A percentile compares a stretch with the other conserved stretches of the same genome.
Evolutionary conservation across 768 basidiomycete species (phyloP).

Genomic region (Gymnopilus junonius): DNA sequence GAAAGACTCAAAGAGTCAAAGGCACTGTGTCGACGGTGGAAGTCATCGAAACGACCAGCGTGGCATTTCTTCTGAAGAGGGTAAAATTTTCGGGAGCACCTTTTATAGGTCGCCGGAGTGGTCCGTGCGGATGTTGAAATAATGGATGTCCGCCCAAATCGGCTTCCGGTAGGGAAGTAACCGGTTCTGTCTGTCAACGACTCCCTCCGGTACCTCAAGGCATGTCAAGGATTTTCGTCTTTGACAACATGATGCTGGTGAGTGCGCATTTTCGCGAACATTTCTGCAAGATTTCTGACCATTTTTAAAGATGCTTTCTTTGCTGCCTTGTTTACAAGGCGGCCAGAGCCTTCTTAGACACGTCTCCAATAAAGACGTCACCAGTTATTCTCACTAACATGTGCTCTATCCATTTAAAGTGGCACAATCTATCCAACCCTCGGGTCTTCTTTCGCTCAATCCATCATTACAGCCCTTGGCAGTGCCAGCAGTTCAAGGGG

Average conservation of each 20-base stretch:
- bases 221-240: no score
- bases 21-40: slow-evolving; percentile 53
- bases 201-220: background rate
- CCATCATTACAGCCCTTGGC: background rate
- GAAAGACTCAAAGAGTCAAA: slow-evolving; percentile 41
- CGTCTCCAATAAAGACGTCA: slow-evolving; percentile 2
- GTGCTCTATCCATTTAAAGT: slow-evolving; percentile 1
- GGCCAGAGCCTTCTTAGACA: background rate
- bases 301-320: background rate
- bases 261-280: background rate
- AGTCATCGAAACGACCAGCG: slow-evolving; percentile 45
- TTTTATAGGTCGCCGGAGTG: slow-evolving; percentile 26
- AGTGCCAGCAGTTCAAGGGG: background rate
- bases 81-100: slow-evolving; percentile 3
- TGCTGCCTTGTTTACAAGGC: background rate
- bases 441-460: slow-evolving; percentile 2
- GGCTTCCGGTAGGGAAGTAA: background rate
- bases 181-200: background rate
- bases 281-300: background rate
- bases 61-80: slow-evolving; percentile 47
- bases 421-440: slow-evolving; percentile 13
- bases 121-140: slow-evolving; percentile 15
- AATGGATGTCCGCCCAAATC: background rate
- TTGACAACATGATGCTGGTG: background rate
- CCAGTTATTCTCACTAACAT: slow-evolving; percentile 7